These are phyloP conservation scores for Thalassiosira mediterranea DNA, from an alignment of 352 stramenopile species.

Conservation along the genomic window DNA sequence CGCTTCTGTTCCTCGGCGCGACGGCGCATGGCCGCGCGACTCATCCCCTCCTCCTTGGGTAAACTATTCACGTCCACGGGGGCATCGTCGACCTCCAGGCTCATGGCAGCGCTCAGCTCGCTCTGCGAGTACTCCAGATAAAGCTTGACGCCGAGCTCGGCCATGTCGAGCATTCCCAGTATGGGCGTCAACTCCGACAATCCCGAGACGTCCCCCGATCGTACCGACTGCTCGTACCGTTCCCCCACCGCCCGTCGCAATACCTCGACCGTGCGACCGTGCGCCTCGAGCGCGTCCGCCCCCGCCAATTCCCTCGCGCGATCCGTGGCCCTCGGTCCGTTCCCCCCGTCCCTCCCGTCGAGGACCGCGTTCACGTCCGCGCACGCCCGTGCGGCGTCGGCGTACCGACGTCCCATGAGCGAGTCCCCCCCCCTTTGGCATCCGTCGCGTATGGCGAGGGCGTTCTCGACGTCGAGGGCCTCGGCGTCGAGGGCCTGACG, in stretches of 20 bases:
- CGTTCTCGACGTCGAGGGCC: slow-evolving; percentile 60
- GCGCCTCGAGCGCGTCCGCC: slow-evolving; percentile 11
- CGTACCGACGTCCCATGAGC: slow-evolving; percentile 57
- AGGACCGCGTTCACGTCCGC: slow-evolving; percentile 35
- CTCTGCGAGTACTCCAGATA: slow-evolving; percentile 76
- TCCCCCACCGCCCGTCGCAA: slow-evolving; percentile 68
- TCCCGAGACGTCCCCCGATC: slow-evolving; percentile 59
- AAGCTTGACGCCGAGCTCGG: slow-evolving; percentile 67
- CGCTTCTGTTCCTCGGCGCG: slow-evolving; percentile 34
- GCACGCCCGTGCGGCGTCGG: slow-evolving; percentile 52
- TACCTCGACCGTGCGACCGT: slow-evolving; percentile 24
- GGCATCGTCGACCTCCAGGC: slow-evolving; percentile 11
- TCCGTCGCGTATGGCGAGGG: slow-evolving; percentile 58
- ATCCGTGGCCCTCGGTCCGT: neutral
- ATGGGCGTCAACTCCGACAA: slow-evolving; percentile 80
- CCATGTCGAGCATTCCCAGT: slow-evolving; percentile 78
- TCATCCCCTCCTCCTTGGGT: slow-evolving; percentile 48
- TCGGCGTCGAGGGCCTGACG: slow-evolving; percentile 65
- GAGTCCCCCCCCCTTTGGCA: slow-evolving; percentile 46
- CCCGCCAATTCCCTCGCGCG: slow-evolving; percentile 10
- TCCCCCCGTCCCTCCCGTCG: neutral
- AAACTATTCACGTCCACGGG: slow-evolving; percentile 25
- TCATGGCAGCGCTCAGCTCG: slow-evolving; percentile 28
- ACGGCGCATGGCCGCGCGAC: slow-evolving; percentile 39
- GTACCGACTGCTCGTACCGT: slow-evolving; percentile 76